phyloP scores from a whole-genome alignment of 768 basidiomycete species.

The Lentinula detonsa region DNA sequence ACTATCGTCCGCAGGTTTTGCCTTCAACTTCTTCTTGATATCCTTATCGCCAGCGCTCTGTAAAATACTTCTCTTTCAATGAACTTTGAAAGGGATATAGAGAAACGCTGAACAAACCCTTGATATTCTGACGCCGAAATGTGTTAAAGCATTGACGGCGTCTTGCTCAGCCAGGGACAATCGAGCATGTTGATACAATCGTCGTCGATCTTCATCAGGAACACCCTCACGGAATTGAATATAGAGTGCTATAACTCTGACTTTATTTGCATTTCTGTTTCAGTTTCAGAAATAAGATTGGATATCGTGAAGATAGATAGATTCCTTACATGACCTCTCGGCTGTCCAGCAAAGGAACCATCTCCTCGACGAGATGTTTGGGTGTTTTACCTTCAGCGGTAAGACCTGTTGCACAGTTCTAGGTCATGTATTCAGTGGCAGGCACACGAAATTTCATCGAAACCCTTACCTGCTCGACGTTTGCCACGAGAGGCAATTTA shows the following conservation, averaged over 20 bases:
- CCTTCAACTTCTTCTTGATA: slow-evolving; percentile 75
- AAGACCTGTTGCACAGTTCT: slow-evolving; percentile 92
- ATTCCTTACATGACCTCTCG: slow-evolving; percentile 68
- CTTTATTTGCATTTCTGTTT: slow-evolving; percentile 81
- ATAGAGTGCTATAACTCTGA: slow-evolving; percentile 93
- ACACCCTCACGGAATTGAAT: slow-evolving; percentile 94
- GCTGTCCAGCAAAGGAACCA: slow-evolving; percentile 94
- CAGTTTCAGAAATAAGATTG: not conserved
- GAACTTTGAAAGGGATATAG: not conserved
- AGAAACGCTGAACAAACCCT: slow-evolving; percentile 47
- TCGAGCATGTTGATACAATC: slow-evolving; percentile 93
- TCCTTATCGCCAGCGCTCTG: slow-evolving; percentile 76
- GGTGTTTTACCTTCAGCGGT: slow-evolving; percentile 93
- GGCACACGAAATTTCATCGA: not conserved
- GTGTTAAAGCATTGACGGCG: slow-evolving; percentile 79
- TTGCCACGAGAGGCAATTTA: slow-evolving; percentile 75
- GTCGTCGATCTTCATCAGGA: slow-evolving; percentile 93
- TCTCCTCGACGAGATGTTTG: slow-evolving; percentile 92
- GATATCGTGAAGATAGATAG: not conserved
- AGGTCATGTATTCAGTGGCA: not conserved
- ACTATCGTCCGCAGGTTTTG: slow-evolving; percentile 68
- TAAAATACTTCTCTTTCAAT: not conserved
- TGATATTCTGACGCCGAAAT: slow-evolving; percentile 77
- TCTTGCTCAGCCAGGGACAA: slow-evolving; percentile 87
- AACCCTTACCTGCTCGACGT: slow-evolving; percentile 76